Base-by-base conservation (phyloP, 208 protist species). In the Trypanosoma mega region DNA sequence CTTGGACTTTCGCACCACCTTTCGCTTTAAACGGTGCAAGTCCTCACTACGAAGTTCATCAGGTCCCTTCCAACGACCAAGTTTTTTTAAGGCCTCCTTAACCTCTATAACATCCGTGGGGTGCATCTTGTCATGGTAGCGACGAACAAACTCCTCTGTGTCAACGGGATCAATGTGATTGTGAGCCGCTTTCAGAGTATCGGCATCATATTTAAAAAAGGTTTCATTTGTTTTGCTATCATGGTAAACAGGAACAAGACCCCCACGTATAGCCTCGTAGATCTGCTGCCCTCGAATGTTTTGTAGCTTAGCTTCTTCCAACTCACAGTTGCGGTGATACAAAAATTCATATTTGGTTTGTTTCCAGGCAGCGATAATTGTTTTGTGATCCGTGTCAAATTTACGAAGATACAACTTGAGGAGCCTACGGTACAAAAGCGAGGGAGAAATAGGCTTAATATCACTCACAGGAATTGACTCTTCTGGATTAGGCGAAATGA, bases 311-410 rank as follows among this genome's bases (percentile, higher is more conserved):
- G 81, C 83, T 26, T 87, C 77, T 30, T 86, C 80, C 16, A 63
- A 48, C 1, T 39, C 12, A 26, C 69, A 76, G 45, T 82, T 67
- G 14, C 83, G 71, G 62, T 85, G 56, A 20, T 66, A 63, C 79
- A 77, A 94, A 41, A 94, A 94, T 73, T 94, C 80, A 71, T 86
- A 92, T 70, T 90, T 92, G 37, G 88, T 94, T 63, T 90, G 85
- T 59, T 87, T 87, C 85, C 88, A 94, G 34, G 84, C 85, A 8
- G 75, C 80, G 20, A 94, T 52, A 43, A 94, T 94, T 8, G 85
- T 92, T 48, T 87, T 74, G 39, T 73, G 64, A 56, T 94, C 82
- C n/a, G 85, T 91, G 58, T 94, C 85, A 63, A 94, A 94, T 56
- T 94, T 94, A 41, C 82, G 74, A 21, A 92, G 14, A 62, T 90